Evolutionary conservation across 2,329 filamentous ascomycete species (phyloP), one percentile per base, ranked within the genome.

Genomic region (Stagonosporopsis vannaccii): DNA sequence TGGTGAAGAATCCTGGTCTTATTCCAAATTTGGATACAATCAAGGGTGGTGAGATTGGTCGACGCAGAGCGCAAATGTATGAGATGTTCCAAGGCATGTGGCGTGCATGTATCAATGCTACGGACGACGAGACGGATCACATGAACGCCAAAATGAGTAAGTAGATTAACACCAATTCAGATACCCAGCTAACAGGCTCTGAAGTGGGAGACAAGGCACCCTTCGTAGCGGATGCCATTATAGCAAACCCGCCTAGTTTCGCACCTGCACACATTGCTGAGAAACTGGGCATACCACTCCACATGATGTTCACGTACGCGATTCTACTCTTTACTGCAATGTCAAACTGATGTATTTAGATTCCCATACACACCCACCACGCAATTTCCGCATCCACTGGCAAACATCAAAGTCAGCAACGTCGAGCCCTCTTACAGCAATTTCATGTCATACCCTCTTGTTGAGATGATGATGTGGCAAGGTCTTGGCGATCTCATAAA

Each of bases 281-380:
- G 75, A 89, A 89, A 70, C 73, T 92, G 59, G 89, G 88, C 0
- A 86, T 92, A 22, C 90, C 90, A 0, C 71, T 92, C 15, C 90
- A 92, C 66, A 86, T 96, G 76, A 96, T 96, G 90, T 97, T 96
- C 77, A 97, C 92, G 56, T 90, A 80, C 72, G 87, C 58, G 84
- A 23, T 4, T 0, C 2, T 26, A 9, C 3, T 22, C 6, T 8
- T 13, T 17, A 32, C 17, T 12, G 4, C 9, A n/a, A 47, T 70
- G 68, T 64, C 4, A 11, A 12, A 26, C 60, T 71, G 33, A 67
- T 25, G 3, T 9, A 3, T 66, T 66, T 53, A 81, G 80, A 6
- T 89, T 93, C 54, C 90, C 90, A 0, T 93, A 91, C 67, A 90
- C 87, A 0, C 89, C 90, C 0, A 93, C 90, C 0, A 83, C 87